Conservation (phyloP, 2,329 filamentous ascomycete species). For the Aspergillus quadricinctus region DNA sequence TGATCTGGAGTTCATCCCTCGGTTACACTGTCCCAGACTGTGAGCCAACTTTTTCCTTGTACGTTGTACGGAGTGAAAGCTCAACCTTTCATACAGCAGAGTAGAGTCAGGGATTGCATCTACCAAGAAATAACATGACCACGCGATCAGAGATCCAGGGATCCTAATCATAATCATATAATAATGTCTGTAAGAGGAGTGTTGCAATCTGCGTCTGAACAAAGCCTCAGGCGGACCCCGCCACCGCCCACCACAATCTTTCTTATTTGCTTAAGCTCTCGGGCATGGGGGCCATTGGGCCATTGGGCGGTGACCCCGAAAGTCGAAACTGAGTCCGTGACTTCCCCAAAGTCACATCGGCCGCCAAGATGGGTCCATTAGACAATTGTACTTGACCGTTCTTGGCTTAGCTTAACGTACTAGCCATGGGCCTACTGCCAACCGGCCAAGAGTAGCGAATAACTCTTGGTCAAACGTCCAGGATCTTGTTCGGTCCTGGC, state of each 20-base stretch:
- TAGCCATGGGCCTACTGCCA: background rate
- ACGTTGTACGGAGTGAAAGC: background rate
- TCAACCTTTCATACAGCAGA: background rate
- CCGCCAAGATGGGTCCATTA: background rate
- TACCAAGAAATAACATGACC: background rate
- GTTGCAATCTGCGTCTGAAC: background rate
- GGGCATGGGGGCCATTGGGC: too few relatives aligned
- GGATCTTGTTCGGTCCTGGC: background rate
- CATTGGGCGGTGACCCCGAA: too few relatives aligned
- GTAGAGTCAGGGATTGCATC: background rate
- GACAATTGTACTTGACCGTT: background rate
- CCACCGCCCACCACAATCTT: background rate
- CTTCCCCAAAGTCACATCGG: background rate
- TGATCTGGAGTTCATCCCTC: background rate
- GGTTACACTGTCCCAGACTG: background rate
- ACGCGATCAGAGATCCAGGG: background rate
- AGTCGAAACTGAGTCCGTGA: background rate
- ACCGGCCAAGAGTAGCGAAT: conserved; percentile 7
- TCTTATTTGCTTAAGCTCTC: background rate
- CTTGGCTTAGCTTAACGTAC: background rate
- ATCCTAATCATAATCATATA: background rate
- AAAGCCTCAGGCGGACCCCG: background rate
- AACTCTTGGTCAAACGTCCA: background rate
- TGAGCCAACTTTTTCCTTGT: background rate
- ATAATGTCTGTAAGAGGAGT: background rate